Conservation (phyloP, 169 alveolate species). For the Plasmodium fragile region DNA sequence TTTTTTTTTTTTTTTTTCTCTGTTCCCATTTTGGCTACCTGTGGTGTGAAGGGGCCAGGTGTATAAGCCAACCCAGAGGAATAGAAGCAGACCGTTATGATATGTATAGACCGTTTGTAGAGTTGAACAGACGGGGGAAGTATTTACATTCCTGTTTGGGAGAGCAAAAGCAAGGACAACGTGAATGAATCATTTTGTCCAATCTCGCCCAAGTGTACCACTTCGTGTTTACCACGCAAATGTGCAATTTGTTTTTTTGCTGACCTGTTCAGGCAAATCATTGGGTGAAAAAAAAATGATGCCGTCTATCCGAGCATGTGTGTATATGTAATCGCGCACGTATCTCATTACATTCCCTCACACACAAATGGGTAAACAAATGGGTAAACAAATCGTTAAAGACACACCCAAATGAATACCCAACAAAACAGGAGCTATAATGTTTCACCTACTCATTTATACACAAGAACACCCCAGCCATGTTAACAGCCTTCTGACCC, state of each 20-base stretch:
- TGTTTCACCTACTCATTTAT: slow-evolving; percentile 72
- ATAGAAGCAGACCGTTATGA: neutral
- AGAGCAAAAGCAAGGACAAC: neutral
- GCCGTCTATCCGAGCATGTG: neutral
- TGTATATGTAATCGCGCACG: neutral
- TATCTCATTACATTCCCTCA: neutral
- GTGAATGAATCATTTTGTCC: neutral
- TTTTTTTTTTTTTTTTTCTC: neutral
- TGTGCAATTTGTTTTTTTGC: neutral
- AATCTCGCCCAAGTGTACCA: neutral
- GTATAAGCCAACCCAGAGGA: neutral
- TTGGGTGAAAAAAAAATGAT: neutral
- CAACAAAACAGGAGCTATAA: neutral
- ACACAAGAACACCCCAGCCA: slow-evolving; percentile 22
- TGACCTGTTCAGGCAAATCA: slow-evolving; percentile 1
- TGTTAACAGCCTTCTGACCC: neutral
- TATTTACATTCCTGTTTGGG: neutral
- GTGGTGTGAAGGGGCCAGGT: neutral
- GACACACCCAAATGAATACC: neutral
- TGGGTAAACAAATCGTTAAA: neutral
- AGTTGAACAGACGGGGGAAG: neutral
- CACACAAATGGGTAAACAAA: neutral
- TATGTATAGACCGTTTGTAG: neutral
- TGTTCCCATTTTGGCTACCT: neutral
- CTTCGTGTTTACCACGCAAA: neutral